Evolutionary conservation across 2,329 filamentous ascomycete species (phyloP).

Genomic region (Alternaria brassicicola): DNA sequence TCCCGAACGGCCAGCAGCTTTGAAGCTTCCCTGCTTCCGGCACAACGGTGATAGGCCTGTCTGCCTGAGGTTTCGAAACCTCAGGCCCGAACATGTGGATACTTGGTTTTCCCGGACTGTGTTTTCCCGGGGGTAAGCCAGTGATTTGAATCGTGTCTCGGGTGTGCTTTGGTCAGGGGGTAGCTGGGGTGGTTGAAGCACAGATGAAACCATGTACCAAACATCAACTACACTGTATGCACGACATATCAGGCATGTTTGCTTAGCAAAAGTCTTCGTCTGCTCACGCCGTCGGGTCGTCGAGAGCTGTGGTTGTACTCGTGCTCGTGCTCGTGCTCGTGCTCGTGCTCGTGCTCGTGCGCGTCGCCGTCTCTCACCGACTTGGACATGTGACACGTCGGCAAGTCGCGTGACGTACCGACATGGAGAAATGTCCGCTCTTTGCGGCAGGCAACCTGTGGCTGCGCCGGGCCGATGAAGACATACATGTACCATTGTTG

Average conservation of each 20-base stretch:
- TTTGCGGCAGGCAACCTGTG: neutral
- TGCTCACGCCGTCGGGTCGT: neutral
- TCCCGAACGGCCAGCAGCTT: too few relatives aligned
- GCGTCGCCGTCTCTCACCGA: slow-evolving; percentile 2
- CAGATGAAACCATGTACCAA: slow-evolving; percentile 14
- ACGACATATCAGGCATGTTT: neutral
- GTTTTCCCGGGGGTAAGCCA: neutral
- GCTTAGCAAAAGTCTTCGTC: neutral
- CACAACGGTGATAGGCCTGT: neutral
- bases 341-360: too few relatives aligned
- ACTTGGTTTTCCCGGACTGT: slow-evolving; percentile 1
- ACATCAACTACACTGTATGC: slow-evolving; percentile 8
- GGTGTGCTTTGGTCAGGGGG: slow-evolving; percentile 14
- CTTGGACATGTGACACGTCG: neutral
- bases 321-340: too few relatives aligned
- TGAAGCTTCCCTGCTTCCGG: neutral
- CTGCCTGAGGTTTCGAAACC: slow-evolving; percentile 30
- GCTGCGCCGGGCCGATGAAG: neutral
- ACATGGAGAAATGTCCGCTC: neutral
- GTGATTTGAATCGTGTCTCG: slow-evolving; percentile 7
- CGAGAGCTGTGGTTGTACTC: neutral
- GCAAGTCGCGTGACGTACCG: slow-evolving; percentile 23
- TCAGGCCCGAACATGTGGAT: slow-evolving; percentile 18
- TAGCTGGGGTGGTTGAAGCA: neutral
- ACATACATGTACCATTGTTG: neutral